Evolutionary conservation across 495 filamentous ascomycete species (phyloP), one percentile per base, ranked within the genome.

Genomic region (Parathielavia appendiculata): DNA sequence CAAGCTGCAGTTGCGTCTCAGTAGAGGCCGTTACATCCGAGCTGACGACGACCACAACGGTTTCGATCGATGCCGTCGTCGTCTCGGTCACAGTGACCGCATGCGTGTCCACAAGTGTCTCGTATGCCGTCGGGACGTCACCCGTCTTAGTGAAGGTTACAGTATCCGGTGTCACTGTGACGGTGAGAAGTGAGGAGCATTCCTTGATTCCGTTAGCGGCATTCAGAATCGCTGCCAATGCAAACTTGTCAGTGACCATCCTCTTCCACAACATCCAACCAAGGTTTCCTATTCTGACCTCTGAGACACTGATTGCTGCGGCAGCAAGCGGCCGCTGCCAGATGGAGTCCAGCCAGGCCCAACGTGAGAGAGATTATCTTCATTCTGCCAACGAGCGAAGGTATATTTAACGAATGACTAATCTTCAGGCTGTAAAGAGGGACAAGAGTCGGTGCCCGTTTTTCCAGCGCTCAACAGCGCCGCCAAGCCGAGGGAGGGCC

Each of bases 241-340:
- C 17, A 6, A n/a, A 20, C 41, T 4, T 4, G 41, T 44, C 4
- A 44, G 17, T 44, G 7, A 20, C 41, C 17, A 4, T 30, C n/a
- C 26, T 30, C 6, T 30, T 30, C 26, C 26, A 30, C 26, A 6
- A 30, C 26, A 30, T 2, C 3, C 14, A 26, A 38, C 49, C 51
- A 26, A 41, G 13, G 39, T 6, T 38, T 39, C 17, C 43, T 20
- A 3, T 49, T 38, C 26, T 39, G 35, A 48, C 55, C 55, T 20
- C 26, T 53, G 12, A 58, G 34, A 34, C 56, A 58, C 47, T 26
- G 19, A 35, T 53, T 53, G 35, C 36, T 53, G 30, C 47, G 56
- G 16, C 56, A 58, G n/a, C 56, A 58, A 20, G 49, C 56, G 23
- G 56, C 56, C n/a, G 49, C 40, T 4, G 56, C 49, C 40, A 44